phyloP scores from a whole-genome alignment of 1,139 yeast species.

The Trichomonascaceae sp. region DNA sequence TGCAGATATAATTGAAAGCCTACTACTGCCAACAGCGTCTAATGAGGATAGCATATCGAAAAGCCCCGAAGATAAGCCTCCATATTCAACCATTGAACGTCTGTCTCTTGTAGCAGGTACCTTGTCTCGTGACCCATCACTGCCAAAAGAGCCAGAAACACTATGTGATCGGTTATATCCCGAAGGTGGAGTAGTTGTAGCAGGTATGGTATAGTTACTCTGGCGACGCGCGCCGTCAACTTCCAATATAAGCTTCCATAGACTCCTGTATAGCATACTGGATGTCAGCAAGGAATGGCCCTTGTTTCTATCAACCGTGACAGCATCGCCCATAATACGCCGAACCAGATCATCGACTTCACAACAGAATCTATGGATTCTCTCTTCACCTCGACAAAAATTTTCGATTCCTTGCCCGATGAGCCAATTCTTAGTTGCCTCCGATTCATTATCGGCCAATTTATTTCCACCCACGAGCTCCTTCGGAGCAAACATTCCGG shows the following conservation, averaged over 20 bases:
- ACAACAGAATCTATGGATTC: conserved; percentile 33
- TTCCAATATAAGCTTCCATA: conserved; percentile 26
- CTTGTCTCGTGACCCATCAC: background rate
- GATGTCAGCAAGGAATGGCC: conserved; percentile 27
- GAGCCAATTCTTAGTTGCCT: conserved; percentile 29
- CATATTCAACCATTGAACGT: background rate
- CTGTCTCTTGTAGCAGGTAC: background rate
- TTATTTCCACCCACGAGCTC: conserved; percentile 29
- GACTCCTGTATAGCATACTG: conserved; percentile 21
- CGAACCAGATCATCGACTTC: conserved; percentile 32
- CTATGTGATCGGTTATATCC: background rate
- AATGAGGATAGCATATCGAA: conserved; percentile 24
- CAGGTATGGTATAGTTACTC: conserved; percentile 9
- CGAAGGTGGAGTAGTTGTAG: background rate
- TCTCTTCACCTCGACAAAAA: conserved; percentile 34
- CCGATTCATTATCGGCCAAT: conserved; percentile 34
- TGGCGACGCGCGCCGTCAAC: conserved; percentile 23
- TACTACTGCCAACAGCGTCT: conserved; percentile 13
- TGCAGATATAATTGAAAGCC: conserved; percentile 11
- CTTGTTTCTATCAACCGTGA: conserved; percentile 21
- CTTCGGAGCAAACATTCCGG: conserved; percentile 29
- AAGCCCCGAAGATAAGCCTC: conserved; percentile 25
- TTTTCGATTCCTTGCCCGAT: conserved; percentile 31
- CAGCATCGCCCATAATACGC: conserved; percentile 30
- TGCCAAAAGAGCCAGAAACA: background rate